These are phyloP conservation scores for Drechmeria coniospora DNA, from an alignment of 2,329 filamentous ascomycete genomes.

Conservation along the genomic window DNA sequence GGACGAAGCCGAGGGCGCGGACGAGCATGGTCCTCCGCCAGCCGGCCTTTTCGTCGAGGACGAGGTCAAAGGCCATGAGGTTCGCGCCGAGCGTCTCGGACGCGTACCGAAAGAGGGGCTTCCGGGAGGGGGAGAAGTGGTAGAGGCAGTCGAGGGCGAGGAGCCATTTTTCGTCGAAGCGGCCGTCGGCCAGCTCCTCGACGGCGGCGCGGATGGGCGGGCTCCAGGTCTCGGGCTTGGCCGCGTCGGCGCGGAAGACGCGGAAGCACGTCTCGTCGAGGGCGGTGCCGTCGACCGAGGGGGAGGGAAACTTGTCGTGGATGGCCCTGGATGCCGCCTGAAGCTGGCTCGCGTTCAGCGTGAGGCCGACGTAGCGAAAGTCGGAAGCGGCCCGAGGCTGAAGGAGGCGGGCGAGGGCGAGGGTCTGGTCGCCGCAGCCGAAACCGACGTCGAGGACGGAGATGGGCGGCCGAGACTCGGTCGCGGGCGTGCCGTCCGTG, in stretches of 20 bases:
- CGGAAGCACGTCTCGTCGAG: slow-evolving; percentile 10
- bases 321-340: slow-evolving; percentile 17
- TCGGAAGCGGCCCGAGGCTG: slow-evolving; percentile 7
- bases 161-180: slow-evolving; percentile 27
- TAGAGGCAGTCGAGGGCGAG: slow-evolving; percentile 41
- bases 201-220: slow-evolving; percentile 10
- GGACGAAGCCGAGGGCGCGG: slow-evolving; percentile 26
- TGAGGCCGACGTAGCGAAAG: slow-evolving; percentile 37
- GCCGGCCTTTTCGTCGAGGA: slow-evolving; percentile 20
- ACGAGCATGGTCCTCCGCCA: slow-evolving; percentile 17
- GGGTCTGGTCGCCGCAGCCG: slow-evolving; percentile 42
- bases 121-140: slow-evolving; percentile 37
- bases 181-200: slow-evolving; percentile 10
- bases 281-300: neutral
- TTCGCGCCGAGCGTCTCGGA: slow-evolving; percentile 25
- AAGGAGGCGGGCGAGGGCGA: slow-evolving; percentile 23
- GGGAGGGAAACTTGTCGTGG: slow-evolving; percentile 8
- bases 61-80: slow-evolving; percentile 39
- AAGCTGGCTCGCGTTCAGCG: slow-evolving; percentile 30
- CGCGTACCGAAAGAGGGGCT: slow-evolving; percentile 27
- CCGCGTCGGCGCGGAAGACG: slow-evolving; percentile 34
- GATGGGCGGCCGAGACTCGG: slow-evolving; percentile 6
- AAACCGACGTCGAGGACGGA: slow-evolving; percentile 39
- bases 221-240: slow-evolving; percentile 27
- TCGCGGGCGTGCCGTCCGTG: slow-evolving; percentile 1